Conservation (phyloP, 805 yeast species). For the Ogataea ganodermae region DNA sequence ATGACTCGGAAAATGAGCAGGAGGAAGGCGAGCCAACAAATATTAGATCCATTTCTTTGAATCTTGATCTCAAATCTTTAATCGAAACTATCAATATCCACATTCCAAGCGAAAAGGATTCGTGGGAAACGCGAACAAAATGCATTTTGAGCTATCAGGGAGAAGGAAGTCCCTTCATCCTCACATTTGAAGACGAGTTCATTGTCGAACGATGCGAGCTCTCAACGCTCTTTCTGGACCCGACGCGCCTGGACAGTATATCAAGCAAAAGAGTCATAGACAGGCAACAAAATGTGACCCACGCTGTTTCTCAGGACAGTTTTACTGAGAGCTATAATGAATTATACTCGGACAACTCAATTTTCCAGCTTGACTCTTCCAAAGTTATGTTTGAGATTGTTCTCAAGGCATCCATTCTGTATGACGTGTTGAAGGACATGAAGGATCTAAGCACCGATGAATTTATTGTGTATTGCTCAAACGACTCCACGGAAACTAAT, state of each 20-base stretch:
- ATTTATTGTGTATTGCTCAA: slow-evolving; percentile 47
- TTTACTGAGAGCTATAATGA: slow-evolving; percentile 17
- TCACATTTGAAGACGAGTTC: slow-evolving; percentile 54
- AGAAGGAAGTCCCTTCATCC: slow-evolving; percentile 52
- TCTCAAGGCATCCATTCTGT: slow-evolving; percentile 53
- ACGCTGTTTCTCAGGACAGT: not conserved
- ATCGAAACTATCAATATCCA: slow-evolving; percentile 52
- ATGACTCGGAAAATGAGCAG: not conserved
- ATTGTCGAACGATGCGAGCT: slow-evolving; percentile 61
- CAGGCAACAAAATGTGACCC: not conserved
- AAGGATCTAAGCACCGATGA: slow-evolving; percentile 55
- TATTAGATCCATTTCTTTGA: slow-evolving; percentile 31
- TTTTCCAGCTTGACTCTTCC: slow-evolving; percentile 40
- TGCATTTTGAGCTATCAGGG: slow-evolving; percentile 54
- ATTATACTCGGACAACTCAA: slow-evolving; percentile 32
- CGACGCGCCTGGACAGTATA: slow-evolving; percentile 4
- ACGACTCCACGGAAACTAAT: slow-evolving; percentile 13
- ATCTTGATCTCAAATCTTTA: slow-evolving; percentile 47
- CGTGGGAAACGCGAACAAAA: slow-evolving; percentile 34
- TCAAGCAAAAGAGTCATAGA: not conserved
- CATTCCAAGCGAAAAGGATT: slow-evolving; percentile 30
- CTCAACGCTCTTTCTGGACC: slow-evolving; percentile 41
- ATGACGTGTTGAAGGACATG: slow-evolving; percentile 55
- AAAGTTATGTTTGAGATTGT: slow-evolving; percentile 52
- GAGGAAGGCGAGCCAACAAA: slow-evolving; percentile 12